A percentile compares a stretch with the other conserved stretches of the same genome.
Conservation (phyloP, 139 green algal genomes). For the Tetradesmus obliquus region DNA sequence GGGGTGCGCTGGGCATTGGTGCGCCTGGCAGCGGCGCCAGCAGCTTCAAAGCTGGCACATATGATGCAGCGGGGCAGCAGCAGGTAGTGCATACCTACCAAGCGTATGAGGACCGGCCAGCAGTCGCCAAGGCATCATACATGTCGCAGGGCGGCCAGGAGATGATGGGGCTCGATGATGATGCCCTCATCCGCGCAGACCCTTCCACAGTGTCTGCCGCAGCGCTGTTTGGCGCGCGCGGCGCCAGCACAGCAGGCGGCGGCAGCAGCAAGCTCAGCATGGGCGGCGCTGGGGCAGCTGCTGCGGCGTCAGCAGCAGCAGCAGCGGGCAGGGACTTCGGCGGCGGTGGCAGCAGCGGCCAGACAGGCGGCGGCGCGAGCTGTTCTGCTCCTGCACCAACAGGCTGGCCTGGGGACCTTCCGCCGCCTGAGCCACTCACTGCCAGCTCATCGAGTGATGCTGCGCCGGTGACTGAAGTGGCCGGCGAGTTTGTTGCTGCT, state of each 20-base stretch:
- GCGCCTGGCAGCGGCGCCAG: not conserved
- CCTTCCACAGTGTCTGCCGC: conserved; percentile 30
- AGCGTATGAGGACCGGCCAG: conserved; percentile 84
- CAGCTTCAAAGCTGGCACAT: conserved; percentile 13
- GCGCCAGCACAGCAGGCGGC: not conserved
- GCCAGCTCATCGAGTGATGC: conserved; percentile 63
- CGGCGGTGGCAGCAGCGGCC: conserved; percentile 1
- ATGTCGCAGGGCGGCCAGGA: conserved; percentile 19
- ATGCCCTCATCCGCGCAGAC: conserved; percentile 22
- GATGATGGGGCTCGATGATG: conserved; percentile 5
- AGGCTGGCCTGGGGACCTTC: conserved; percentile 81
- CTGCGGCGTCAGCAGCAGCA: not conserved
- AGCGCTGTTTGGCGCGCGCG: conserved; percentile 36
- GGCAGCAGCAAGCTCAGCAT: conserved; percentile 13
- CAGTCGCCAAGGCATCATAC: conserved; percentile 60
- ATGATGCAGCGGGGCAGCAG: not conserved
- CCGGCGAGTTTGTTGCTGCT: conserved; percentile 79
- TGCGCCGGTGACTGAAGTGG: conserved; percentile 67
- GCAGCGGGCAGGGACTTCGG: not conserved
- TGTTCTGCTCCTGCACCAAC: conserved; percentile 40
- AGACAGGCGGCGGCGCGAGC: conserved; percentile 14
- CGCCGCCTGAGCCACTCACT: conserved; percentile 74
- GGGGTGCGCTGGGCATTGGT: not conserved
- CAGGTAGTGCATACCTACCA: conserved; percentile 51
- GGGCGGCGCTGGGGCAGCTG: not conserved